These are phyloP conservation scores for Colletotrichum simmondsii DNA, from an alignment of 2,329 filamentous ascomycete species.

Conservation along the genomic window DNA sequence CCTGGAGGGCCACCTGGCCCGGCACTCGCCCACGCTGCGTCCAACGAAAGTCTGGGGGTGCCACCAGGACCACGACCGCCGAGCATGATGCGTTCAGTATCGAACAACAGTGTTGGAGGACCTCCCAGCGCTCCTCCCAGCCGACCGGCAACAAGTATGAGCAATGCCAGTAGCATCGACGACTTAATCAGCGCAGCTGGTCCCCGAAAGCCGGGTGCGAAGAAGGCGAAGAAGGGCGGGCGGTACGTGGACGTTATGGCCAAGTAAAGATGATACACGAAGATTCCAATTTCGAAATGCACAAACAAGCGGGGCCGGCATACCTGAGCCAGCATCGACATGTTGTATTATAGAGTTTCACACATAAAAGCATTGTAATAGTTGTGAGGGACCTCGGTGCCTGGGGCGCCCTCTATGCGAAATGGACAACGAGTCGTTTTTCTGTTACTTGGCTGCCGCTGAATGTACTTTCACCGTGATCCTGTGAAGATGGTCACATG, in stretches of 20 bases:
- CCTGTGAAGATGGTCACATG: neutral
- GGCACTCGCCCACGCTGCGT: conserved; percentile 40
- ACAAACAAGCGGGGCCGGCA: conserved; percentile 9
- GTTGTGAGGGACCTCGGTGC: neutral
- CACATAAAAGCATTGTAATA: conserved; percentile 21
- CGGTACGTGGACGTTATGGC: conserved; percentile 98
- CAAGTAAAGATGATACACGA: conserved; percentile 53
- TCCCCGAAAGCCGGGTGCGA: conserved; percentile 72
- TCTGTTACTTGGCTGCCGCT: neutral
- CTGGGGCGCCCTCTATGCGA: neutral
- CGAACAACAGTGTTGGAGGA: conserved; percentile 54
- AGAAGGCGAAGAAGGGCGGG: conserved; percentile 83
- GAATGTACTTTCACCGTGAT: neutral
- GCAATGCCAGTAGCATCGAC: conserved; percentile 93
- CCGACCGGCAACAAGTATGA: conserved; percentile 83
- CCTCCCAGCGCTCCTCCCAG: conserved; percentile 67
- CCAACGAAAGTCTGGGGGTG: conserved; percentile 47
- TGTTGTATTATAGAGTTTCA: conserved; percentile 28
- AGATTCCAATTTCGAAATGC: conserved; percentile 10
- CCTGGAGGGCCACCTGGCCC: conserved; percentile 35
- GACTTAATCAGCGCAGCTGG: conserved; percentile 84
- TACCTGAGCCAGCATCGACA: neutral
- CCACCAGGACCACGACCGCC: conserved; percentile 37
- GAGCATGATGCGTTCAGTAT: conserved; percentile 59
- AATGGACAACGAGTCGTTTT: neutral